Base-by-base conservation (phyloP, 495 filamentous ascomycete genomes). In the Antarctomyces pellizariae region DNA sequence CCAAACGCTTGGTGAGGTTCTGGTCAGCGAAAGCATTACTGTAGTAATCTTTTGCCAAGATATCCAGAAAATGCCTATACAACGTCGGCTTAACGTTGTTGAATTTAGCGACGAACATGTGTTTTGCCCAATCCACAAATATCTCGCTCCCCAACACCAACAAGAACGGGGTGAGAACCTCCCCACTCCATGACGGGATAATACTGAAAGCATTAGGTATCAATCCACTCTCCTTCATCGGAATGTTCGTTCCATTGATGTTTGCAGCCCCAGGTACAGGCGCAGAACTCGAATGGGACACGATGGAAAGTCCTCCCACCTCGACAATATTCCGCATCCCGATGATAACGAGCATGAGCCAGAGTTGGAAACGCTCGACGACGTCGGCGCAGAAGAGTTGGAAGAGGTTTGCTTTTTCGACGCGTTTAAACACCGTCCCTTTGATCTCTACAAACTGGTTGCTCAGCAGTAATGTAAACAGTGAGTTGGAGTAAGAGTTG, bases 371-470 rank as follows among this genome's bases (percentile, higher is more conserved):
- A 5, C 86, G 69, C 46, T 99, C 86, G 9, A 99, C 89, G 25
- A 99, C 67, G 37, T 99, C 86, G 7, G 84, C 82, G 37, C 89
- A 95, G 2, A 84, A 83, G 1, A 99, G 54, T 45, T 99, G 86
- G 45, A 99, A 99, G 0, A 90, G 55, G 38, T 92, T 95, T 38
- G 95, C 86, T 44, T 93, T 92, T 42, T 93, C 82, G 36, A 92
- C 84, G 27, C 80, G 83, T 53, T 92, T 90, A 59, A 97, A 97
- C 6, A 97, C 86, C 5, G 79, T 82, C 12, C 73, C 73, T 39
- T 95, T 97, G 57, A 97, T 92, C 54, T 97, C 86, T 14, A 93
- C 86, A 36, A 97, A 97, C 44, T 93, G 84, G 40, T 91, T 92
- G 0, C 77, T 89, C 38, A 97, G 56, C 1, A 97, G 54, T 0